These are phyloP conservation scores for Podila clonocystis DNA, from an alignment of 192 early-diverging fungal species.

Conservation along the genomic window DNA sequence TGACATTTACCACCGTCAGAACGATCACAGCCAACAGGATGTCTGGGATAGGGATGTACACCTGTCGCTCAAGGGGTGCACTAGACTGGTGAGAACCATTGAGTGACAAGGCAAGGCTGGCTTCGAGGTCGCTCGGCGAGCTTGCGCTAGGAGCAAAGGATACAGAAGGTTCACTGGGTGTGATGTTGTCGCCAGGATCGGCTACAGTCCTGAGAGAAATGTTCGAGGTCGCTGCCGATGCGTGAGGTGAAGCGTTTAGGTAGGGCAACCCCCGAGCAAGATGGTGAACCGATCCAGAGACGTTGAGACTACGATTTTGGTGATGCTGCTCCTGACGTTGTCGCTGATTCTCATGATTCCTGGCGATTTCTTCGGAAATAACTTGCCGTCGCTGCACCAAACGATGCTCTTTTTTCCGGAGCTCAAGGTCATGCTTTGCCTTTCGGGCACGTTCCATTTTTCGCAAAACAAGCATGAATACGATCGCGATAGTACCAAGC, in stretches of 20 bases:
- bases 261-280: not conserved
- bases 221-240: slow-evolving; percentile 13
- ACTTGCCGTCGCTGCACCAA: slow-evolving; percentile 40
- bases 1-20: slow-evolving; percentile 28
- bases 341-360: slow-evolving; percentile 20
- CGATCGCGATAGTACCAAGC: slow-evolving; percentile 29
- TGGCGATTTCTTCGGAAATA: slow-evolving; percentile 20
- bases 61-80: slow-evolving; percentile 11
- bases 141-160: slow-evolving; percentile 6
- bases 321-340: slow-evolving; percentile 18
- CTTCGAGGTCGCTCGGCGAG: too few species aligned
- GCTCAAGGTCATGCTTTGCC: slow-evolving; percentile 20
- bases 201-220: slow-evolving; percentile 27
- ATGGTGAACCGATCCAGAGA: not conserved
- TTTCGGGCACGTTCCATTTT: slow-evolving; percentile 30
- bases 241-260: not conserved
- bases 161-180: not conserved
- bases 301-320: slow-evolving; percentile 4
- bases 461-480: slow-evolving; percentile 38
- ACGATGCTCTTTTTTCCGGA: slow-evolving; percentile 30
- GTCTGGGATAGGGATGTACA: slow-evolving; percentile 49
- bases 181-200: not conserved
- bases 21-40: slow-evolving; percentile 46
- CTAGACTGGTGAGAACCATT: slow-evolving; percentile 14
- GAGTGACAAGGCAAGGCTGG: not conserved